phyloP scores from a whole-genome alignment of 2,329 filamentous ascomycete species.

The Trichocomaceae sp. region DNA sequence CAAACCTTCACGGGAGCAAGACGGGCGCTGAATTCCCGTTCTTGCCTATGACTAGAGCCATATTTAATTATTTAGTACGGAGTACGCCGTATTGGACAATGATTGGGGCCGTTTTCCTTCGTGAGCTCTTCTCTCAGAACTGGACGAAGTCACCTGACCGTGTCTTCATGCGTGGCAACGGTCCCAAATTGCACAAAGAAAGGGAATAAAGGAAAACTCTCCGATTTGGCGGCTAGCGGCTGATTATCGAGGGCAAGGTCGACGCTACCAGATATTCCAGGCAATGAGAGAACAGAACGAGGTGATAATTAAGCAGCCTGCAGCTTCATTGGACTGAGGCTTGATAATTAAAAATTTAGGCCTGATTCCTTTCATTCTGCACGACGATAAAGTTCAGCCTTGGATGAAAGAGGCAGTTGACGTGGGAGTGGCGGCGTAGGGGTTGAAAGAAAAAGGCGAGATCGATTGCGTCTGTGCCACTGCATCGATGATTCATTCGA shows the following conservation, averaged over 20 bases:
- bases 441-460: background rate
- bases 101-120: background rate
- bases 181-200: constrained; percentile 5
- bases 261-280: background rate
- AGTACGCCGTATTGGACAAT: too few species aligned
- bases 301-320: background rate
- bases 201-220: constrained; percentile 3
- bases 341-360: background rate
- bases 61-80: too few species aligned
- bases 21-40: background rate
- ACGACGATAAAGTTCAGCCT: background rate
- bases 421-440: background rate
- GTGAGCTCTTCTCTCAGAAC: background rate
- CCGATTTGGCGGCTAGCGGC: constrained; percentile 11
- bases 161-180: constrained; percentile 12
- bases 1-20: background rate
- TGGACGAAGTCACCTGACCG: constrained; percentile 9
- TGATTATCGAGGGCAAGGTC: background rate
- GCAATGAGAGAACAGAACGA: constrained; percentile 1
- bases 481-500: background rate
- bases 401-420: background rate
- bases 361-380: constrained; percentile 2
- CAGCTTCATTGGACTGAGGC: background rate
- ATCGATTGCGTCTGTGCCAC: background rate
- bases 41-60: too few species aligned